These are phyloP conservation scores for Rhododendron ovatum DNA, from an alignment of 148 eudicot species.

Conservation along the genomic window DNA sequence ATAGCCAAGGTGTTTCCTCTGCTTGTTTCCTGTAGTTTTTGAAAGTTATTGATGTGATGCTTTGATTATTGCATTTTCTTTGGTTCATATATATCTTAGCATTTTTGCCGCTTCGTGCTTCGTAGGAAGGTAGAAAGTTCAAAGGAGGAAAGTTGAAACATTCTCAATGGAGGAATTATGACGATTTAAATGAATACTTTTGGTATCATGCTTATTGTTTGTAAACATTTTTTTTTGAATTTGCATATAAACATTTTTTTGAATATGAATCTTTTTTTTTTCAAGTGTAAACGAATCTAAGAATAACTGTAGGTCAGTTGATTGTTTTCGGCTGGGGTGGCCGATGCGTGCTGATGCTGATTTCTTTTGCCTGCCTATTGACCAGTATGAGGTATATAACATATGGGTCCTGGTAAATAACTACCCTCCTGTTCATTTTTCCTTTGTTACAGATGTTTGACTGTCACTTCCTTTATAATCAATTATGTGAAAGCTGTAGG, in stretches of 20 bases:
- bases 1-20: slow-evolving; percentile 51
- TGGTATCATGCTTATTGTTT: slow-evolving; percentile 34
- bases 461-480: background rate
- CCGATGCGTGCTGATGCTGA: slow-evolving; percentile 81
- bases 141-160: slow-evolving; percentile 44
- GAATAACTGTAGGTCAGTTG: slow-evolving; percentile 47
- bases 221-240: background rate
- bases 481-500: background rate
- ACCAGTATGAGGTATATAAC: slow-evolving; percentile 25
- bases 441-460: background rate
- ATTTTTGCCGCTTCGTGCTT: slow-evolving; percentile 1
- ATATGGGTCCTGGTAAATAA: background rate
- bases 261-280: background rate
- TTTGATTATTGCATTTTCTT: background rate
- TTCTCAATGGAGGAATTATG: slow-evolving; percentile 67
- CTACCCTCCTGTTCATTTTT: background rate
- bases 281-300: slow-evolving; percentile 3
- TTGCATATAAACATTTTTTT: background rate
- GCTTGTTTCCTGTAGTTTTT: background rate
- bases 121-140: slow-evolving; percentile 50
- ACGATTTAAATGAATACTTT: slow-evolving; percentile 73
- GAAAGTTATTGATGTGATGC: background rate
- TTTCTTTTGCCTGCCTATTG: slow-evolving; percentile 44
- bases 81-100: background rate
- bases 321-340: slow-evolving; percentile 69